A percentile compares a stretch with the other conserved stretches of the same genome.
Evolutionary conservation across 306 rosid genomes (phyloP).

Genomic region (Vicia faba): DNA sequence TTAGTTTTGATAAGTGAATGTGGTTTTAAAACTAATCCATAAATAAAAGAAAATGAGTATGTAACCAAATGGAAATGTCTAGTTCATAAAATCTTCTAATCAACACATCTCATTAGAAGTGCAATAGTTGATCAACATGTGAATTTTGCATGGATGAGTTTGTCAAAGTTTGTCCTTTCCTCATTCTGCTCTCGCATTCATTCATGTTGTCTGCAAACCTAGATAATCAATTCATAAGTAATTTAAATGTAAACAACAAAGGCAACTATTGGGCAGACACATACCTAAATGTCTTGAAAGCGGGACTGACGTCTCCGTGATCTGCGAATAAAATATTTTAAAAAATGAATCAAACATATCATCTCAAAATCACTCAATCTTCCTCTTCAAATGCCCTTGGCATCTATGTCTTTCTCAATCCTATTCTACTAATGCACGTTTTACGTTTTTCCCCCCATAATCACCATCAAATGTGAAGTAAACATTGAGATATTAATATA

Average conservation of each 20-base stretch:
- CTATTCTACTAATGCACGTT: not conserved
- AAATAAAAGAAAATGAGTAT: slow-evolving; percentile 26
- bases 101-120: slow-evolving; percentile 47
- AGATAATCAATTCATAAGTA: slow-evolving; percentile 7
- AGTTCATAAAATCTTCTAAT: slow-evolving; percentile 40
- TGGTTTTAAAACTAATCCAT: slow-evolving; percentile 25
- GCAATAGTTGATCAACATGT: slow-evolving; percentile 42
- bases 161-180: slow-evolving; percentile 25
- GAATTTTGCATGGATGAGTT: slow-evolving; percentile 41
- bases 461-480: not conserved
- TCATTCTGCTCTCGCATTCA: slow-evolving; percentile 33
- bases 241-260: not conserved
- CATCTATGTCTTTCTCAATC: slow-evolving; percentile 2
- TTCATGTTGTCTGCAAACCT: slow-evolving; percentile 33
- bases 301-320: slow-evolving; percentile 77
- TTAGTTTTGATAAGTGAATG: slow-evolving; percentile 30
- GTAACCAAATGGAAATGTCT: slow-evolving; percentile 40
- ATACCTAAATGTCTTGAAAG: slow-evolving; percentile 84
- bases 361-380: not conserved
- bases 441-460: not conserved
- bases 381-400: not conserved
- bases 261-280: slow-evolving; percentile 21
- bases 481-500: not conserved
- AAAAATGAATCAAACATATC: slow-evolving; percentile 10
- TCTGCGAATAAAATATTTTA: slow-evolving; percentile 46